Conservation (phyloP, 352 stramenopile genomes). For the Thalassiosira livingstoniorum region DNA sequence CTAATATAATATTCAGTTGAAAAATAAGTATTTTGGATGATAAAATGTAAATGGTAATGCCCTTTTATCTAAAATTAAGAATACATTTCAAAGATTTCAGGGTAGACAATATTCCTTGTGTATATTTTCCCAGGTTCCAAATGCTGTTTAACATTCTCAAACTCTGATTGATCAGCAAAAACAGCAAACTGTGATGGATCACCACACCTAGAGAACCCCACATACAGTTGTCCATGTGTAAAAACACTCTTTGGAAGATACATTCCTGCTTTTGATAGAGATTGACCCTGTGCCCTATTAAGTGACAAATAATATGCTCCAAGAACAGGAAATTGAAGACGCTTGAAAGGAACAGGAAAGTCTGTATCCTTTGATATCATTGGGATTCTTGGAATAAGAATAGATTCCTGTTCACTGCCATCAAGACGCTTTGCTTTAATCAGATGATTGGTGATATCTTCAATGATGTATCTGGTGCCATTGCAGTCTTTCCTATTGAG, state of each 20-base stretch:
- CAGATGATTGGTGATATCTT: neutral
- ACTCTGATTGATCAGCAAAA: constrained; percentile 38
- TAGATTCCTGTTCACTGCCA: neutral
- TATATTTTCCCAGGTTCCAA: constrained; percentile 12
- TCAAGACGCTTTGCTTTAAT: constrained; percentile 16
- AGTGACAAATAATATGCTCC: constrained; percentile 43
- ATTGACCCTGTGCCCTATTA: constrained; percentile 46
- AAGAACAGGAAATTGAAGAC: constrained; percentile 40
- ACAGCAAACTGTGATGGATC: constrained; percentile 35
- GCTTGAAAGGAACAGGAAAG: constrained; percentile 38
- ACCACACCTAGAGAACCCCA: constrained; percentile 19
- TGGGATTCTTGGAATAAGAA: constrained; percentile 34
- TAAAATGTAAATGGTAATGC: too few species aligned
- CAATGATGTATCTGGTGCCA: neutral
- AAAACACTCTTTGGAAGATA: constrained; percentile 44
- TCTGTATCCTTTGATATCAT: constrained; percentile 23
- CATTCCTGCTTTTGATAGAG: constrained; percentile 24
- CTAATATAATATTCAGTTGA: too few species aligned
- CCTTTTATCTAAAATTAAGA: neutral
- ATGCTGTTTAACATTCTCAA: constrained; percentile 25
- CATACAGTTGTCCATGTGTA: constrained; percentile 37
- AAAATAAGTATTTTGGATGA: too few species aligned
- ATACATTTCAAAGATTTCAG: constrained; percentile 16
- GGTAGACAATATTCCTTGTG: constrained; percentile 34
- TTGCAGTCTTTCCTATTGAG: constrained; percentile 2